phyloP scores from a whole-genome alignment of 495 filamentous ascomycete genomes.

The Letharia lupina region DNA sequence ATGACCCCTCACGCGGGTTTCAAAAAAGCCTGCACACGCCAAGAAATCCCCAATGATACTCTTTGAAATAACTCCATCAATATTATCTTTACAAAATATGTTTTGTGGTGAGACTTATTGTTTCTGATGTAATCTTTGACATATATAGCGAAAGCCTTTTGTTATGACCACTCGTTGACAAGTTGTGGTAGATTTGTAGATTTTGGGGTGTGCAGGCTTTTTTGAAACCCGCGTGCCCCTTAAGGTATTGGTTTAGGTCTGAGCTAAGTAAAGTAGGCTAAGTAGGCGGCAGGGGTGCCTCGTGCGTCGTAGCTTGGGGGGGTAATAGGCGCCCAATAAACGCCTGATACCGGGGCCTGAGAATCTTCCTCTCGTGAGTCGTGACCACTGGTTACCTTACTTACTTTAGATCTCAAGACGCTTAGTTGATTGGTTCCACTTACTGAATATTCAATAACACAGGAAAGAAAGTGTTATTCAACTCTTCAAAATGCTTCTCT shows the following conservation, averaged over 20 bases:
- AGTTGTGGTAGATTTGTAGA: too few relatives aligned
- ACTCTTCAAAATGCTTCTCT: neutral
- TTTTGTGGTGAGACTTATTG: too few relatives aligned
- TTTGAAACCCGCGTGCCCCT: too few relatives aligned
- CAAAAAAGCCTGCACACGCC: too few relatives aligned
- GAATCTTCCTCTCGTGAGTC: neutral
- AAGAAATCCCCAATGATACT: too few relatives aligned
- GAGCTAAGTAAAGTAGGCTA: neutral
- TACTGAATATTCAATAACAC: neutral
- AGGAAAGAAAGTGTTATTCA: neutral
- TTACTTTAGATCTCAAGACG: neutral
- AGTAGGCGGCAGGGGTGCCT: slow-evolving; percentile 1
- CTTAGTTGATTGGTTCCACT: neutral
- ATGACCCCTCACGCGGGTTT: too few relatives aligned
- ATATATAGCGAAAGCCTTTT: too few relatives aligned
- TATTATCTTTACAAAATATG: too few relatives aligned
- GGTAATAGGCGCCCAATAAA: neutral
- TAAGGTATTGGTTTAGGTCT: neutral
- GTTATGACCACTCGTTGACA: too few relatives aligned
- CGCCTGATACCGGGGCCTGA: neutral
- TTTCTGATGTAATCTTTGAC: too few relatives aligned
- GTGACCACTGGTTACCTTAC: neutral
- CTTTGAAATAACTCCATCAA: too few relatives aligned
- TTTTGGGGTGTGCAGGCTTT: too few relatives aligned
- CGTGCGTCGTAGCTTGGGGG: neutral